These are phyloP conservation scores for Leptomonas pyrrhocoris DNA, from an alignment of 208 protist genomes.

Conservation along the genomic window DNA sequence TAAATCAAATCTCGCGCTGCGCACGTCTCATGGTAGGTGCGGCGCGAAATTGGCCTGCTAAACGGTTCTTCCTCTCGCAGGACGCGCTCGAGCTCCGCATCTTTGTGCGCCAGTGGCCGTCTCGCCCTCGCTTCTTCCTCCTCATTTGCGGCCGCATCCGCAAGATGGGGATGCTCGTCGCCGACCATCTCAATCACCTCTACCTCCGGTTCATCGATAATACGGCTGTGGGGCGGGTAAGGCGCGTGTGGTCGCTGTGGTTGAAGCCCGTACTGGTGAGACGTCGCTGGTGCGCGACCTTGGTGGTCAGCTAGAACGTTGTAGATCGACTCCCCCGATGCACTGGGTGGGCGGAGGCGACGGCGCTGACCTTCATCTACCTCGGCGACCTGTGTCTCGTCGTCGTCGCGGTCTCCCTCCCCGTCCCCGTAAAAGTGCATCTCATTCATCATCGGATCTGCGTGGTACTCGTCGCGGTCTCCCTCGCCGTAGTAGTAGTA, in stretches of 20 bases:
- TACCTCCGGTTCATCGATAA: constrained; percentile 50
- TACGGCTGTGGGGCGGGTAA: background rate
- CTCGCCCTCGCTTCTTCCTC: background rate
- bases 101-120: constrained; percentile 38
- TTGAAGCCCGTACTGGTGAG: background rate
- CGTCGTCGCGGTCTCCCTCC: background rate
- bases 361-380: constrained; percentile 1
- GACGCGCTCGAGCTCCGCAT: constrained; percentile 53
- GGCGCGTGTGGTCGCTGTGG: constrained; percentile 1
- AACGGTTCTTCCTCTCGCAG: constrained; percentile 69
- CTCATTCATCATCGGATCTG: constrained; percentile 7
- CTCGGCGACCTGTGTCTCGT: background rate
- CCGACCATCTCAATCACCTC: constrained; percentile 54
- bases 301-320: constrained; percentile 25
- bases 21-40: constrained; percentile 53
- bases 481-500: background rate
- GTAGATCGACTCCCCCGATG: constrained; percentile 57
- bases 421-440: background rate
- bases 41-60: constrained; percentile 57
- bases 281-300: background rate
- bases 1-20: constrained; percentile 81
- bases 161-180: constrained; percentile 6
- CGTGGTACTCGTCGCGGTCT: background rate
- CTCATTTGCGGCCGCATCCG: background rate
- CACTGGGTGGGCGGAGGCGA: constrained; percentile 14